Evolutionary conservation across 2,329 filamentous ascomycete species (phyloP), one percentile per base, ranked within the genome.

Genomic region (Fusarium temperatum): DNA sequence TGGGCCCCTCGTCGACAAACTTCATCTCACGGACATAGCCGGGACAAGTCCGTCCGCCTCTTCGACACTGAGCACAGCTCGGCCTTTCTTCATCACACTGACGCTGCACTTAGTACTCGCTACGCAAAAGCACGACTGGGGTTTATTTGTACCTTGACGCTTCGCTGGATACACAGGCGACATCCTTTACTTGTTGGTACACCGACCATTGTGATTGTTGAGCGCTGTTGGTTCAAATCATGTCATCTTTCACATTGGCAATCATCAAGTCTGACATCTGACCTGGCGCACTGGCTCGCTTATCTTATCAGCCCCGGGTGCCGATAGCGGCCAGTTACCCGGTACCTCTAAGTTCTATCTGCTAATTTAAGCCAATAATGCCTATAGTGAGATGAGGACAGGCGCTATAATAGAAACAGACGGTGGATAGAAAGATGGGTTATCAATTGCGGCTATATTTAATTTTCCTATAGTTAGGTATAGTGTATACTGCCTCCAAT

Each of bases 81-180:
- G 48, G 48, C 1, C 38, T 10, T 12, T 18, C n/a, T 13, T 61
- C 48, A 3, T 36, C 58, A 7, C 58, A 61, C 58, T 61, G 7
- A 9, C 8, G 1, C 6, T n/a, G 3, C 0, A 1, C 5, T 55
- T 17, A 61, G 47, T 3, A 4, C 18, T 26, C 7, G 12, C 0
- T 1, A 13, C 4, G 6, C 1, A 6, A 10, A 22, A 22, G 22
- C 8, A 10, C 3, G 6, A 5, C 6, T 9, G 0, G 0, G 26
- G 17, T 6, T 7, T 8, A 1, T 35, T 12, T 24, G 2, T 4
- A 56, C 48, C 30, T 61, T 42, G 28, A 61, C 28, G 30, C 58
- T 44, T 57, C 58, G 11, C 2, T 44, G 50, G 8, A 61, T n/a
- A 20, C 58, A 61, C 2, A 36, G 8, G 2, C 26, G 28, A 8